Base-by-base conservation (phyloP, 345 rosid species). In the Euclidium syriacum region DNA sequence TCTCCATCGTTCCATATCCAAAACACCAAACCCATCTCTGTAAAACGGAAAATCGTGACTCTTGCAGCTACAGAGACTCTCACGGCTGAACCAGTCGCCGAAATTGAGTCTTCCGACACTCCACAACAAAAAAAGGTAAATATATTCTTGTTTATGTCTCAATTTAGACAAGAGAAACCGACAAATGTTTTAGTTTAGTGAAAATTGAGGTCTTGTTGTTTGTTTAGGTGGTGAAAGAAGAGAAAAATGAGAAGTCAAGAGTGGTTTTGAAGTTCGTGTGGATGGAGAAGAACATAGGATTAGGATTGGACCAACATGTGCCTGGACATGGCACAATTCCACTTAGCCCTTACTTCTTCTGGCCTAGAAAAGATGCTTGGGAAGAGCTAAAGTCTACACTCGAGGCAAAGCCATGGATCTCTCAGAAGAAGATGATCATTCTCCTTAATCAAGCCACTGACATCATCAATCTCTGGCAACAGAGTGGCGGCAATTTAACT, bases 341-440 rank as follows among this genome's bases (percentile, higher is more conserved):
- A 33, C 66, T 87, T 36, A 87, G 91, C 59, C 89, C 89, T 7
- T 87, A 85, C 64, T 87, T 81, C 65, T 87, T 87, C 55, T 87
- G 89, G 91, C 91, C 89, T 0, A 83, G 87, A 48, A 87, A 85
- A 67, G 91, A 87, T 74, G 95, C 89, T 6, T 87, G 95, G 95
- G 91, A 87, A 71, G 95, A 87, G 76, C 89, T 87, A 6, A 83
- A 81, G 76, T 29, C 89, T 24, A 75, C 83, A 43, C 77, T 85
- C 30, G 91, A 87, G 79, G 81, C 83, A 16, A 87, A 85, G 49
- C 87, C 89, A 16, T 87, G 91, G 89, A 73, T 85, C 52, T 87
- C 91, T 53, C 91, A 83, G 76, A 85, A 85, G 80, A 81, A 77
- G 79, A 83, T 83, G 87, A 85, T 87, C 22, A 83, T 87, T 58